Evolutionary conservation across 139 green algal genomes (phyloP).

Genomic region (Penium margaritaceum): DNA sequence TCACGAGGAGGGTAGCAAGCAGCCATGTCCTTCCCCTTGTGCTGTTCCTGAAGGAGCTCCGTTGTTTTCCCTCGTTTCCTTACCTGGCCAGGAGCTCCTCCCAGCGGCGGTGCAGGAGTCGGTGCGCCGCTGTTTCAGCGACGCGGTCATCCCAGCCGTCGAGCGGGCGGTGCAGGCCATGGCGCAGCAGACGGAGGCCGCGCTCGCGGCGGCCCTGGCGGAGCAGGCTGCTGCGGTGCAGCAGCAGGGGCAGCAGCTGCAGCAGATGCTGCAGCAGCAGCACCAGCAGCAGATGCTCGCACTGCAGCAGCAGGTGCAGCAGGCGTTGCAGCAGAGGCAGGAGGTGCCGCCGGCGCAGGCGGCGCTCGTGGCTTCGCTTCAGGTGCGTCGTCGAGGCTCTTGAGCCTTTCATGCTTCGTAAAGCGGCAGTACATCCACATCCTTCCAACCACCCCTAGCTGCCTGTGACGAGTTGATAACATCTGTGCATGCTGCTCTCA

Average conservation of each 20-base stretch:
- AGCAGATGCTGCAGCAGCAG: constrained; percentile 38
- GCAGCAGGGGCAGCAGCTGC: constrained; percentile 33
- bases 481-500: too few species aligned
- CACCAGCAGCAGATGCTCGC: background rate
- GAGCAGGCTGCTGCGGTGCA: constrained; percentile 49
- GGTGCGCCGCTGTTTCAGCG: constrained; percentile 53
- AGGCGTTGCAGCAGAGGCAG: background rate
- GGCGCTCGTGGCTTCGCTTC: background rate
- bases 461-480: too few species aligned
- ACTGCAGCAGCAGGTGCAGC: background rate
- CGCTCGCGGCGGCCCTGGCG: constrained; percentile 58
- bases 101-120: constrained; percentile 42
- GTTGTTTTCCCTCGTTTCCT: too few species aligned
- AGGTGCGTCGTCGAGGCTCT: background rate
- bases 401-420: too few species aligned
- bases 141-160: constrained; percentile 63
- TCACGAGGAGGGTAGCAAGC: too few species aligned
- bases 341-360: background rate
- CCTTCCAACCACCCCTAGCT: too few species aligned
- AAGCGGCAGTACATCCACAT: too few species aligned
- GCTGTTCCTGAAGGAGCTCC: too few species aligned
- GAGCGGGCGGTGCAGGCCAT: constrained; percentile 59
- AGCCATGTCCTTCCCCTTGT: too few species aligned
- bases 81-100: too few species aligned
- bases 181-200: constrained; percentile 62